Base-by-base conservation (phyloP, 345 rosid species). In the Linum usitatissimum region DNA sequence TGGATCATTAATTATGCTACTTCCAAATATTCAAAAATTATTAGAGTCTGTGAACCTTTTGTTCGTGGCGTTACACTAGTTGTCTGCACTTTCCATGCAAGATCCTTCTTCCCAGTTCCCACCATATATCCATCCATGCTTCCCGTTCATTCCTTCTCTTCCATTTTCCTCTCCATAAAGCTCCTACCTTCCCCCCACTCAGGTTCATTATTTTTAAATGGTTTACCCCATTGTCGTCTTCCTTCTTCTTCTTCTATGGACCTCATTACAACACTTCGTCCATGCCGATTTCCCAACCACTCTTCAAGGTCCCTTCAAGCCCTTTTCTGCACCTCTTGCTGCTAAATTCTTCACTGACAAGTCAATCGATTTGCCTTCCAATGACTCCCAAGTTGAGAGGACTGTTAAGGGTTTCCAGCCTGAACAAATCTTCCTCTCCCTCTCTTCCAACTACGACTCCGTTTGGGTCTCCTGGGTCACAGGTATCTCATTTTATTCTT, bases 391-490 rank as follows among this genome's bases (percentile, higher is more conserved):
- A 20, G 15, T 55, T 12, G 21, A 19, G 18, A 55, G 59, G 59
- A 28, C 6, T 6, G 59, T 55, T 6, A 9, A 19, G 3, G 30
- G 30, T 3, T 55, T 55, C 59, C 30, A 55, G 28, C 59, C 59
- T 28, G 59, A 55, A 28, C 59, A 55, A 18, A 14, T 55, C 13
- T 55, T 19, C 18, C 28, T 55, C 28, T 55, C 59, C 59, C 28
- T 55, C 23, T 55, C 59, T 18, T 55, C 59, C 10, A 28, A 55
- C 28, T 55, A 55, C 14, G 59, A 55, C 59, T 55, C 59, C 9
- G 30, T 55, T 19, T 55, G 59, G 59, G 59, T 55, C 59, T 55
- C 59, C 14, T 55, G 59, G 57, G 28, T 55, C 59, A 55, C 59
- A 18, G 59, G 59, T 55, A 10, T 28, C 28, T 55, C 6, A 2